phyloP scores from a whole-genome alignment of 2,329 filamentous ascomycete species.

The Elsinoe fawcettii region DNA sequence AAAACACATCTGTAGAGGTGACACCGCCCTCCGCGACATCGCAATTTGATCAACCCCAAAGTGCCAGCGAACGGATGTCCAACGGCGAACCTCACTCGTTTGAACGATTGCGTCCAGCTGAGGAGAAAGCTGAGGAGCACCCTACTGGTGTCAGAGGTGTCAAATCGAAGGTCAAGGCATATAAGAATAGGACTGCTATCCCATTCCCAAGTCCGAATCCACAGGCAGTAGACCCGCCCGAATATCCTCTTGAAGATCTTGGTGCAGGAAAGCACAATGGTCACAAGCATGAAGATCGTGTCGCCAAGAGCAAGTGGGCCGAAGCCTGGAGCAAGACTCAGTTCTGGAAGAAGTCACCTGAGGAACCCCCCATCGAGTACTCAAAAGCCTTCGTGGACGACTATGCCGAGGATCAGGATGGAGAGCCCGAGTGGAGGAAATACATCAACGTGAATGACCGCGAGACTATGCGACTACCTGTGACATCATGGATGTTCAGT shows the following conservation, averaged over 20 bases:
- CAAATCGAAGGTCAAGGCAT: slow-evolving; percentile 11
- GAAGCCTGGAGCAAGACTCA: slow-evolving; percentile 22
- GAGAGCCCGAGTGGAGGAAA: slow-evolving; percentile 67
- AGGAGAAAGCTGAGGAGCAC: background rate
- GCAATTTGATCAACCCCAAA: background rate
- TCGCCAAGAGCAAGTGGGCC: slow-evolving; percentile 24
- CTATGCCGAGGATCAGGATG: slow-evolving; percentile 54
- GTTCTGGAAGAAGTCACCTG: slow-evolving; percentile 27
- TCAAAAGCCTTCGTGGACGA: slow-evolving; percentile 55
- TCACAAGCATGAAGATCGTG: slow-evolving; percentile 17
- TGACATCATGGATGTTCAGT: slow-evolving; percentile 62
- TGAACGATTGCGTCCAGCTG: background rate
- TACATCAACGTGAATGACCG: slow-evolving; percentile 76
- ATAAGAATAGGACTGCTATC: slow-evolving; percentile 26
- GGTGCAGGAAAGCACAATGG: slow-evolving; percentile 12
- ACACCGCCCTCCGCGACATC: background rate
- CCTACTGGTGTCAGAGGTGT: background rate
- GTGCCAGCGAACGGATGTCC: background rate
- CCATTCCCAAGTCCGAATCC: slow-evolving; percentile 41
- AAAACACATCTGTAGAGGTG: background rate
- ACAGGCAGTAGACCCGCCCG: slow-evolving; percentile 28
- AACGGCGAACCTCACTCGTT: slow-evolving; percentile 1
- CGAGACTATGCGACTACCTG: slow-evolving; percentile 71
- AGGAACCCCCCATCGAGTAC: slow-evolving; percentile 41
- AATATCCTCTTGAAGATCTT: slow-evolving; percentile 22